Conservation (phyloP, 305 asterid species). For the Rubia occidens region DNA sequence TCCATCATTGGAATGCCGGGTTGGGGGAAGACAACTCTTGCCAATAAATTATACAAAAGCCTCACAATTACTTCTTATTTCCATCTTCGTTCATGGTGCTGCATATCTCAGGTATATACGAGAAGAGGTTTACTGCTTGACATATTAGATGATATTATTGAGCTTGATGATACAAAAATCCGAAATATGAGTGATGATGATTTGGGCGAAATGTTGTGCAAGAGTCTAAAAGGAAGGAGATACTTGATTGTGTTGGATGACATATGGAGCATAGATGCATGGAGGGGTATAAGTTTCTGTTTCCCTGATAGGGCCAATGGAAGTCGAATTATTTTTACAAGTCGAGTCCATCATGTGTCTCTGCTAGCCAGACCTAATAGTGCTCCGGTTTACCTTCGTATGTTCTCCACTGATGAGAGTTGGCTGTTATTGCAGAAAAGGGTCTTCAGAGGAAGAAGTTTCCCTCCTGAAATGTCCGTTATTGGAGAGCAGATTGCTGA, state of each 20-base stretch:
- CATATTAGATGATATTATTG: too few species aligned
- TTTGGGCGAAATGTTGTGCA: neutral
- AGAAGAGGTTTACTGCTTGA: too few species aligned
- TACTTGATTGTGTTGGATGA: neutral
- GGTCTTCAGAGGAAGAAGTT: neutral
- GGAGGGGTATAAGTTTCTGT: neutral
- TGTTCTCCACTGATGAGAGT: neutral
- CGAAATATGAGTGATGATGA: neutral
- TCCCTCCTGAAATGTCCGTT: neutral
- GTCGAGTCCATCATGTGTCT: neutral
- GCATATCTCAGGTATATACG: neutral
- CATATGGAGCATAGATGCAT: neutral
- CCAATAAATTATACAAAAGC: neutral
- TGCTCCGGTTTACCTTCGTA: neutral
- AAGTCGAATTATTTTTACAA: neutral
- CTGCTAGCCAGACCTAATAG: neutral
- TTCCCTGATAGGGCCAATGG: neutral
- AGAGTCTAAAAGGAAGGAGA: neutral
- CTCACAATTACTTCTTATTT: neutral
- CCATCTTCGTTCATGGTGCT: neutral
- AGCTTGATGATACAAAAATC: neutral
- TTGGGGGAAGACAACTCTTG: neutral
- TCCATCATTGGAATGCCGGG: neutral
- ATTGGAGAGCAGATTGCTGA: neutral
- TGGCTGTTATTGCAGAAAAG: neutral